Evolutionary conservation across 306 rosid species (phyloP).

Genomic region (Crotalaria pallida): DNA sequence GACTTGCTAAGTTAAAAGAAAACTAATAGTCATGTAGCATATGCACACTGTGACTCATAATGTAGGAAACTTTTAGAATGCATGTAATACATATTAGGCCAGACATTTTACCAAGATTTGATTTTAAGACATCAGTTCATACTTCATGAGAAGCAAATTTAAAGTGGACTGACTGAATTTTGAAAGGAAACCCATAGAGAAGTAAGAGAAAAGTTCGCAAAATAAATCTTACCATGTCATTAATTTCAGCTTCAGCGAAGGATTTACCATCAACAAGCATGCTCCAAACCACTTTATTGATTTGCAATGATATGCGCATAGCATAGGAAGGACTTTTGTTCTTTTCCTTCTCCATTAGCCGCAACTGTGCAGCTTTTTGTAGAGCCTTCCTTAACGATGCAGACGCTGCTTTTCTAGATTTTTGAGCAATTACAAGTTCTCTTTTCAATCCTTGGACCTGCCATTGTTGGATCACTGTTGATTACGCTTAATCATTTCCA

Average conservation of each 20-base stretch:
- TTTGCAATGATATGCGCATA: slow-evolving; percentile 93
- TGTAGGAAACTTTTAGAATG: background rate
- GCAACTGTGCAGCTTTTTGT: slow-evolving; percentile 83
- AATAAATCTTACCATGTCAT: slow-evolving; percentile 78
- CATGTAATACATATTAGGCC: background rate
- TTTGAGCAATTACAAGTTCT: slow-evolving; percentile 78
- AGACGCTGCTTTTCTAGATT: slow-evolving; percentile 78
- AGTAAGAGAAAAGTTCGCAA: background rate
- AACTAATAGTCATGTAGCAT: background rate
- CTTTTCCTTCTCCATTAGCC: slow-evolving; percentile 91
- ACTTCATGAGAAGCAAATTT: background rate
- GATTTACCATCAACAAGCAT: slow-evolving; percentile 99
- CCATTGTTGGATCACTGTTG: slow-evolving; percentile 14
- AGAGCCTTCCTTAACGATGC: slow-evolving; percentile 79
- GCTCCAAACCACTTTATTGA: slow-evolving; percentile 90
- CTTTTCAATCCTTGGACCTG: slow-evolving; percentile 91
- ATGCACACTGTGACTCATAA: background rate
- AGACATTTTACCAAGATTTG: slow-evolving; percentile 4
- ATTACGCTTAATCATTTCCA: slow-evolving; percentile 12
- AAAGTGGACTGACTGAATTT: background rate
- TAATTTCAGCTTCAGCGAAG: slow-evolving; percentile 96
- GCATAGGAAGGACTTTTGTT: slow-evolving; percentile 98
- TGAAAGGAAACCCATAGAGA: background rate
- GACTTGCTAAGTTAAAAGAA: background rate
- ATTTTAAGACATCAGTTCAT: background rate